A percentile compares a stretch with the other conserved stretches of the same genome.
phyloP scores from a whole-genome alignment of 305 asterid species.

The Fraxinus latifolia region DNA sequence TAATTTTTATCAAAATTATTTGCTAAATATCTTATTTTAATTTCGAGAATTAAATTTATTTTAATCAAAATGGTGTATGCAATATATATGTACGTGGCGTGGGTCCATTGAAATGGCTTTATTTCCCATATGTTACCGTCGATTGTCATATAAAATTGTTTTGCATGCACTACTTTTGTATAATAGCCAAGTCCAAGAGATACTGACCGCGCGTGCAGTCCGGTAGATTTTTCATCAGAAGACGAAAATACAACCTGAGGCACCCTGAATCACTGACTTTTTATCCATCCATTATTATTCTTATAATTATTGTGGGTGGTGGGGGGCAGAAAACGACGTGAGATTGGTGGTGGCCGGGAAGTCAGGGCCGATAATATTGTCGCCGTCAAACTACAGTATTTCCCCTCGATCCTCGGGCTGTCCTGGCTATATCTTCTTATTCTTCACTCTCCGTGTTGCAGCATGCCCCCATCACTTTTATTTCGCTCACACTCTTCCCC shows the following conservation, averaged over 20 bases:
- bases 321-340: slow-evolving; percentile 36
- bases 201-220: slow-evolving; percentile 86
- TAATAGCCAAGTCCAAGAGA: background rate
- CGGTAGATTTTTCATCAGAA: slow-evolving; percentile 44
- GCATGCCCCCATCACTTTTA: slow-evolving; percentile 31
- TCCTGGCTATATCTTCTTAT: background rate
- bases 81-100: background rate
- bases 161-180: background rate
- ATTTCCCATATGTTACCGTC: background rate
- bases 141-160: background rate
- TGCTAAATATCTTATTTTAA: too few relatives aligned
- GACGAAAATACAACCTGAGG: background rate
- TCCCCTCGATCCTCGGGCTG: slow-evolving; percentile 35
- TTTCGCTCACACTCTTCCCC: background rate
- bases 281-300: background rate
- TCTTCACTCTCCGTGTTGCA: slow-evolving; percentile 2
- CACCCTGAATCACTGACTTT: slow-evolving; percentile 26
- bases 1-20: too few relatives aligned
- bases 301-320: slow-evolving; percentile 18
- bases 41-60: too few relatives aligned
- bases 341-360: slow-evolving; percentile 30
- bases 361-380: slow-evolving; percentile 15
- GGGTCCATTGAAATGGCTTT: background rate
- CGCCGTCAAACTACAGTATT: slow-evolving; percentile 23
- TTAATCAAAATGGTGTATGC: background rate